Percentiles rank a stretch among this genome's conserved stretches.
These are phyloP conservation scores for Suillus variegatus DNA, from an alignment of 768 basidiomycete genomes.

Conservation along the genomic window DNA sequence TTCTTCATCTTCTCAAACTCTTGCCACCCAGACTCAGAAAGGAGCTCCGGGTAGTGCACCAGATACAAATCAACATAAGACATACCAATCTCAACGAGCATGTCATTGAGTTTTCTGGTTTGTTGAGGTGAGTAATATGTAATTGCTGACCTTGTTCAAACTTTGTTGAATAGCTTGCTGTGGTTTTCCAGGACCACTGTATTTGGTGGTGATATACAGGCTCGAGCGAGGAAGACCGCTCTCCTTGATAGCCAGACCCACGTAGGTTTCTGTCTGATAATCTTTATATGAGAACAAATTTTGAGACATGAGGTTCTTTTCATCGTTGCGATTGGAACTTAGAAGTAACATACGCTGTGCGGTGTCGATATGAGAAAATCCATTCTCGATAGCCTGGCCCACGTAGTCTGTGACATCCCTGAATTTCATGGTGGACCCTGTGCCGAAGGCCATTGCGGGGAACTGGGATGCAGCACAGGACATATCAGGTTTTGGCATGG, in stretches of 20 bases:
- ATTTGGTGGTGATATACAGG: slow-evolving; percentile 64
- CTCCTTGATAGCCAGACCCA: slow-evolving; percentile 45
- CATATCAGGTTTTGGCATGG: background rate
- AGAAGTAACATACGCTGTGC: slow-evolving; percentile 45
- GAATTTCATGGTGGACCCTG: slow-evolving; percentile 42
- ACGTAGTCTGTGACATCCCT: slow-evolving; percentile 56
- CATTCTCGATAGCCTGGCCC: slow-evolving; percentile 56
- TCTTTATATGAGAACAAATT: background rate
- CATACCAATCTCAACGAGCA: slow-evolving; percentile 51
- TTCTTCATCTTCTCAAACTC: slow-evolving; percentile 58
- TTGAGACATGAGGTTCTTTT: slow-evolving; percentile 4
- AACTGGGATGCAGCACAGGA: slow-evolving; percentile 38
- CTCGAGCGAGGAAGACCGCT: slow-evolving; percentile 48
- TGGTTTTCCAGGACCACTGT: slow-evolving; percentile 29
- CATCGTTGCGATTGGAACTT: background rate
- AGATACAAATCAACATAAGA: slow-evolving; percentile 70
- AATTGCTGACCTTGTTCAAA: slow-evolving; percentile 45
- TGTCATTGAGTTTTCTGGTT: background rate
- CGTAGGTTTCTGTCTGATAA: slow-evolving; percentile 37
- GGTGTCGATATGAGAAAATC: slow-evolving; percentile 66
- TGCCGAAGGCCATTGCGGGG: slow-evolving; percentile 63
- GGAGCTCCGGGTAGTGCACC: slow-evolving; percentile 49
- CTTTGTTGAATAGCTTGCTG: slow-evolving; percentile 47
- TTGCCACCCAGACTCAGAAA: slow-evolving; percentile 46
- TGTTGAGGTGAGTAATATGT: background rate